Evolutionary conservation across 2,329 filamentous ascomycete species (phyloP).

Genomic region (Berkeleyomyces basicola): DNA sequence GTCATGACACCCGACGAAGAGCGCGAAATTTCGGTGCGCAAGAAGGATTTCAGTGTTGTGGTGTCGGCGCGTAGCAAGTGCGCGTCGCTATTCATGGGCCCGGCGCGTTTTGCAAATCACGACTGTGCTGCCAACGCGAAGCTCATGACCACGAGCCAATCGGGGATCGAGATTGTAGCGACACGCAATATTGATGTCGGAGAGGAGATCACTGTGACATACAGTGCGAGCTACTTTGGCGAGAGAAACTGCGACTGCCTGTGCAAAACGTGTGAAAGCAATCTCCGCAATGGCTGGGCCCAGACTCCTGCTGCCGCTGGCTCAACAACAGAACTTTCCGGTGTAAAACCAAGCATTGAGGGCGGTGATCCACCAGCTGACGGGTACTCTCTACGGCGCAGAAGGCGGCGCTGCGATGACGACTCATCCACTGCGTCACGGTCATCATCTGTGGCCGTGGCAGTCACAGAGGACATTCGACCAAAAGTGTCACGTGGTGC

Average conservation of each 20-base stretch:
- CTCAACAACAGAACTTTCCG: not conserved
- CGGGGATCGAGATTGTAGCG: slow-evolving; percentile 83
- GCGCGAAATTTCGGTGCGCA: slow-evolving; percentile 56
- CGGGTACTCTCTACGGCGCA: slow-evolving; percentile 39
- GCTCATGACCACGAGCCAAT: slow-evolving; percentile 65
- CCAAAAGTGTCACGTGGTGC: slow-evolving; percentile 25
- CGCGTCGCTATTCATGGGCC: slow-evolving; percentile 83
- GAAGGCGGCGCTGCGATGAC: slow-evolving; percentile 32
- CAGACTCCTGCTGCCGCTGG: slow-evolving; percentile 30
- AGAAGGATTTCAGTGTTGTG: slow-evolving; percentile 94
- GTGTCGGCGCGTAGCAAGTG: slow-evolving; percentile 84
- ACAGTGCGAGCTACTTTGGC: slow-evolving; percentile 92
- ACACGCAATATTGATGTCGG: slow-evolving; percentile 65
- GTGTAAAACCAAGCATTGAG: slow-evolving; percentile 36
- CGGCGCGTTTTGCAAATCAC: slow-evolving; percentile 91
- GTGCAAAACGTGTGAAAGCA: slow-evolving; percentile 69
- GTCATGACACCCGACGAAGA: slow-evolving; percentile 87
- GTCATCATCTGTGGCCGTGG: slow-evolving; percentile 29
- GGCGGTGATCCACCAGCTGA: slow-evolving; percentile 25
- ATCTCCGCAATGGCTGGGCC: slow-evolving; percentile 68
- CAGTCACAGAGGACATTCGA: slow-evolving; percentile 35
- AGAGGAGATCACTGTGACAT: slow-evolving; percentile 92
- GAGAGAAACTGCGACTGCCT: slow-evolving; percentile 89
- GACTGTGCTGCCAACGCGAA: slow-evolving; percentile 87
- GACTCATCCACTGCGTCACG: slow-evolving; percentile 29